phyloP scores from a whole-genome alignment of 495 filamentous ascomycete genomes.

The Lepraria neglecta region DNA sequence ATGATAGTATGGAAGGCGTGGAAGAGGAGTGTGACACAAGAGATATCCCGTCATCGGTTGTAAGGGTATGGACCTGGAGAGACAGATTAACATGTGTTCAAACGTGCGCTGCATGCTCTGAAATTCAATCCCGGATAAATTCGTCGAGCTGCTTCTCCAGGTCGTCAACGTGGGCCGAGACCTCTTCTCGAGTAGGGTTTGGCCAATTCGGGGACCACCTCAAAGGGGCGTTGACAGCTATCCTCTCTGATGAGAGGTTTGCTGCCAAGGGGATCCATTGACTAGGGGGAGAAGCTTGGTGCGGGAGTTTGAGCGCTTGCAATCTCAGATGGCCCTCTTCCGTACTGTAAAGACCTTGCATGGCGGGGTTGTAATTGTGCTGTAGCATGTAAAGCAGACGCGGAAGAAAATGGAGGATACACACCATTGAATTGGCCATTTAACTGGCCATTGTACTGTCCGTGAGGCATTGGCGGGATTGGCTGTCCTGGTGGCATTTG shows the following conservation, averaged over 20 bases:
- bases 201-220: not conserved
- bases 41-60: not conserved
- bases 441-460: slow-evolving; percentile 8
- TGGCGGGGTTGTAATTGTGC: not conserved
- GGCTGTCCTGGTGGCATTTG: slow-evolving; percentile 36
- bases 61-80: slow-evolving; percentile 9
- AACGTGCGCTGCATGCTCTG: not conserved
- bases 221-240: not conserved
- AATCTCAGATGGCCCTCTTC: not conserved
- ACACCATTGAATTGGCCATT: slow-evolving; percentile 20
- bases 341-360: not conserved
- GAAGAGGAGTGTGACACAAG: not conserved
- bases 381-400: not conserved
- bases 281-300: not conserved
- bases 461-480: slow-evolving; percentile 15
- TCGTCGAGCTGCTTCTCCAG: not conserved
- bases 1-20: not conserved
- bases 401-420: slow-evolving; percentile 12
- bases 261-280: not conserved
- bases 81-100: not conserved
- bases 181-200: not conserved
- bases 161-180: not conserved
- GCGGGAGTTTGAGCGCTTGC: not conserved
- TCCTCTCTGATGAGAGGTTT: not conserved
- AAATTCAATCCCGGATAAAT: not conserved